These are phyloP conservation scores for Rhizopogon vinicolor DNA, from an alignment of 768 basidiomycete genomes.

Conservation along the genomic window DNA sequence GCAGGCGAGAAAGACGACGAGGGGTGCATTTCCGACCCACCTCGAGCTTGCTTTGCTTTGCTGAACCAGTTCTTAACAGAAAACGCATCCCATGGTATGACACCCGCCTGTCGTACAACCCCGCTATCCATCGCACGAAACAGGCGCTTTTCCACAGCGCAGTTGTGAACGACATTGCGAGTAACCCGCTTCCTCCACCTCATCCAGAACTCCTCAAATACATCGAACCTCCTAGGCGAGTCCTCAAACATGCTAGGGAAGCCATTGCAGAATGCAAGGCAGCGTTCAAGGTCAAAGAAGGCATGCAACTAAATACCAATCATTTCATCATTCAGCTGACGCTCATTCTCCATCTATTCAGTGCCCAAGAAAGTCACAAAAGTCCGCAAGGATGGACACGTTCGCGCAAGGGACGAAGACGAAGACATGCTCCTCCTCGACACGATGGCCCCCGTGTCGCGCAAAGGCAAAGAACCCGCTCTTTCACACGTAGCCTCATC, in stretches of 20 bases:
- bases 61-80: slow-evolving; percentile 31
- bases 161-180: slow-evolving; percentile 65
- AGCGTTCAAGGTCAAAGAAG: slow-evolving; percentile 75
- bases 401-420: slow-evolving; percentile 56
- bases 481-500: slow-evolving; percentile 5
- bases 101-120: slow-evolving; percentile 75
- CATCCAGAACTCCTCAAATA: slow-evolving; percentile 84
- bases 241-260: slow-evolving; percentile 54
- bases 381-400: slow-evolving; percentile 58
- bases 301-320: slow-evolving; percentile 29
- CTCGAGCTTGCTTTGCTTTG: neutral
- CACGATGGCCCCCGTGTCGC: slow-evolving; percentile 12
- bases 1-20: slow-evolving; percentile 73
- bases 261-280: slow-evolving; percentile 59
- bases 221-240: slow-evolving; percentile 69
- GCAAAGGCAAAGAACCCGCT: neutral
- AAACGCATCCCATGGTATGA: slow-evolving; percentile 72
- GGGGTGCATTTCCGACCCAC: slow-evolving; percentile 44
- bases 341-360: slow-evolving; percentile 19
- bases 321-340: neutral
- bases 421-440: slow-evolving; percentile 58
- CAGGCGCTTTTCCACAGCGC: slow-evolving; percentile 92
- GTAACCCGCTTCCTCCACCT: slow-evolving; percentile 76
- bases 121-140: slow-evolving; percentile 85
- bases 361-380: slow-evolving; percentile 60